Conservation (phyloP, 495 filamentous ascomycete species). For the Penicillium angulare region DNA sequence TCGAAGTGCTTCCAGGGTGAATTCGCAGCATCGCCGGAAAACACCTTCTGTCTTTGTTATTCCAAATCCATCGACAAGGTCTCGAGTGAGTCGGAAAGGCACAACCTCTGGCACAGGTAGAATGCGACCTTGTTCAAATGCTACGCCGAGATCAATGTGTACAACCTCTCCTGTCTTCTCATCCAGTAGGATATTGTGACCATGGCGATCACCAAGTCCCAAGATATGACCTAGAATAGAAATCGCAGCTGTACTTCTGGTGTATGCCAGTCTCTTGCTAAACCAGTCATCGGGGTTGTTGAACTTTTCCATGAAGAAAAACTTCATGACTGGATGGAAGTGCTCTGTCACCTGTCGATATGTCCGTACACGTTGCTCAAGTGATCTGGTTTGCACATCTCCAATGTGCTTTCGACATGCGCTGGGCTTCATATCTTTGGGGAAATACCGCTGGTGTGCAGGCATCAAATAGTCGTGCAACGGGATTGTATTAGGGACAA, state of each 20-base stretch:
- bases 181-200: conserved; percentile 94
- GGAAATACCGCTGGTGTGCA: conserved; percentile 82
- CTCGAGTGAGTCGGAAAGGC: conserved; percentile 90
- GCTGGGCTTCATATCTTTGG: conserved; percentile 73
- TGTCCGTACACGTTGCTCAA: conserved; percentile 66
- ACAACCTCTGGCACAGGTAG: conserved; percentile 93
- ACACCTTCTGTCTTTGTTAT: conserved; percentile 94
- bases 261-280: conserved; percentile 79
- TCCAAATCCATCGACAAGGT: conserved; percentile 96
- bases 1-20: conserved; percentile 88
- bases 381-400: conserved; percentile 63
- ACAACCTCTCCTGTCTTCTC: conserved; percentile 88
- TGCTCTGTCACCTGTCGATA: conserved; percentile 72
- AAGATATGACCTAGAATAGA: conserved; percentile 93
- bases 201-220: conserved; percentile 93
- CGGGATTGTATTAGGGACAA: conserved; percentile 87
- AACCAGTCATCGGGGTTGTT: conserved; percentile 97
- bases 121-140: conserved; percentile 92
- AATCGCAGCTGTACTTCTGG: conserved; percentile 86
- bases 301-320: conserved; percentile 96
- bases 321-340: conserved; percentile 92
- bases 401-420: conserved; percentile 74
- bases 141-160: conserved; percentile 94
- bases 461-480: conserved; percentile 89
- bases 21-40: conserved; percentile 95